Evolutionary conservation across 495 filamentous ascomycete genomes (phyloP), one percentile per base, ranked within the genome.

Genomic region (Penicillium mononematosum): DNA sequence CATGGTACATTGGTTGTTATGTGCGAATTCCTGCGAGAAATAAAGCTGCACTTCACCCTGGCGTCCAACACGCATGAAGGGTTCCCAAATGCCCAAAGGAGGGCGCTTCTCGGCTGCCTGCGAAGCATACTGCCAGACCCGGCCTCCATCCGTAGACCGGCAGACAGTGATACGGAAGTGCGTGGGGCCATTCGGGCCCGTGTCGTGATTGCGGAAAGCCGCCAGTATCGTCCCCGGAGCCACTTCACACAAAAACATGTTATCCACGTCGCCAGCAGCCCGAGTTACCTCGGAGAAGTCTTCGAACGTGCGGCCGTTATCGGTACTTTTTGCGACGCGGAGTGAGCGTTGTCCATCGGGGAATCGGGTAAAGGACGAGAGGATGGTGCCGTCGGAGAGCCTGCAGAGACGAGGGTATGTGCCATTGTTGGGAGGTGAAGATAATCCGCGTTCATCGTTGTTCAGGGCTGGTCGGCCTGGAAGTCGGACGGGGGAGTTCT

Each of bases 131-230:
- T 51, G 51, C 84, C 83, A 87, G 1, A 68, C 73, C 2, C 61
- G 68, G 1, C 83, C 85, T 45, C 72, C 75, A 60, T 88, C 82
- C 11, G 56, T 67, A 24, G 82, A 85, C 38, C 75, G 72, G 60
- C 80, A 86, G 14, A 87, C 75, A 0, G 81, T 85, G 63, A 88
- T 86, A 24, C 84, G 83, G 70, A 81, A 86, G 61, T 75, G 74
- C 0, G 75, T 81, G 1, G 66, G 72, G 20, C 70, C 61, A 25
- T 67, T 47, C 0, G 69, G 70, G 0, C 72, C 66, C 3, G 72
- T 67, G 50, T 85, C 79, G 61, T 86, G 84, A 64, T 86, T 85
- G 27, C 84, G 79, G 61, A 84, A 86, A 1, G 83, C 82, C 7
- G 75, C 78, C 0, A 87, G 71, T 20, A 87, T 73, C 0, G 71